Evolutionary conservation across 495 filamentous ascomycete genomes (phyloP), one percentile per base, ranked within the genome.

Genomic region (Penicillium flavigenum): DNA sequence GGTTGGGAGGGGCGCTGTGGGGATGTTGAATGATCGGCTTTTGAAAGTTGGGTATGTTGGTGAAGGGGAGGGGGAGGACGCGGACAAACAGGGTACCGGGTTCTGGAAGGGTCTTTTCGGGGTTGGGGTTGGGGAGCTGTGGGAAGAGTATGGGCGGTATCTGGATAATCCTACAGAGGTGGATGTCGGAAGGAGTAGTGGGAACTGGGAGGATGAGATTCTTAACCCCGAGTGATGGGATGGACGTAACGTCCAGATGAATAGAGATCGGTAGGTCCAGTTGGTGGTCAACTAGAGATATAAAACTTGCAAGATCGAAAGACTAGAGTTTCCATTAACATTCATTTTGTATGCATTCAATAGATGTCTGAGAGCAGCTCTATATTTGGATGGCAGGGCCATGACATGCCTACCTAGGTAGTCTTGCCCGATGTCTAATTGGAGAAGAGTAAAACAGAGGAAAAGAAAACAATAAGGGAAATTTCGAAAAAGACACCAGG

Each of bases 71-170:
- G 60, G 27, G 1, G 41, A 65, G 42, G 73, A 75, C 57, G 12
- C n/a, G 68, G 74, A 81, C 12, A 4, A 12, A 22, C n/a, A 45
- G 5, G 78, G 82, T 64, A 75, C 79, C 41, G 63, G 69, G 11
- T 92, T 93, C 59, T 97, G 92, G 92, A 79, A 77, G 19, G 75
- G 78, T 45, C 66, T 92, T 5, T 84, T 90, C 54, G 89, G 86
- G 2, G 62, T 71, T 45, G 74, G 79, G 16, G 81, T 96, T 8
- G 76, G 80, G 42, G 78, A 88, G 60, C 64, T 96, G 36, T 96
- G 90, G 86, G 76, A 79, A 20, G 85, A 90, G 58, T 97, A 96
- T 79, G 68, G 76, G 12, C 59, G 54, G 38, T 75, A 71, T 60
- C 61, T 80, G 19, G 75, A 78, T 62, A 47, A 27, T 39, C 32